Percentiles rank a stretch among this genome's conserved stretches.
Evolutionary conservation across 805 yeast genomes (phyloP).

Genomic region (Wickerhamiella brachini): DNA sequence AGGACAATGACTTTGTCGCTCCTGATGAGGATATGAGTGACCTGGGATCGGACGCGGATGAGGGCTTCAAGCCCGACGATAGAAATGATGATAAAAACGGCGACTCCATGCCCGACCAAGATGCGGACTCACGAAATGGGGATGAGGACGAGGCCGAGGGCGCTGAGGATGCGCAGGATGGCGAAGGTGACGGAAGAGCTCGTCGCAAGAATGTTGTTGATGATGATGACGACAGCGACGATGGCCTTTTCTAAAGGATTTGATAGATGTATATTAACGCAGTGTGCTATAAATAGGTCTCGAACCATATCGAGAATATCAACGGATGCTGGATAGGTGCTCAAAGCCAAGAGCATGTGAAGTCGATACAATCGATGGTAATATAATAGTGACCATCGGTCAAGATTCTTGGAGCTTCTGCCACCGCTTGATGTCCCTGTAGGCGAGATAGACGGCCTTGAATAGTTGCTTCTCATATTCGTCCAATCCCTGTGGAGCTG

Average conservation of each 20-base stretch:
- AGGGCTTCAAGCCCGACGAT: constrained; percentile 24
- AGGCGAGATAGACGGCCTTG: constrained; percentile 16
- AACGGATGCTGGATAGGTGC: too few species aligned
- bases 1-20: constrained; percentile 23
- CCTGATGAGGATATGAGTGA: constrained; percentile 28
- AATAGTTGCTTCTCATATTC: constrained; percentile 18
- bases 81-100: constrained; percentile 15
- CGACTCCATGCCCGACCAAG: too few species aligned
- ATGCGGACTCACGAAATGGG: too few species aligned
- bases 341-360: too few species aligned
- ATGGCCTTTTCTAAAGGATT: constrained; percentile 4
- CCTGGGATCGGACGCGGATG: constrained; percentile 21
- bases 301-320: too few species aligned
- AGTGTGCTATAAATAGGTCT: too few species aligned
- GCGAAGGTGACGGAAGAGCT: constrained; percentile 7
- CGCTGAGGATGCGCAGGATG: constrained; percentile 8
- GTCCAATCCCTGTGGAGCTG: constrained; percentile 34
- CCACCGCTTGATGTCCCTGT: constrained; percentile 34
- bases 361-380: too few species aligned
- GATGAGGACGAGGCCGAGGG: too few species aligned
- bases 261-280: constrained; percentile 5
- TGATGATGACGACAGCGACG: constrained; percentile 23
- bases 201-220: constrained; percentile 10
- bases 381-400: too few species aligned
- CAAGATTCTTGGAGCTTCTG: constrained; percentile 9